phyloP scores from a whole-genome alignment of 2,329 filamentous ascomycete species.

The Pyricularia grisea region DNA sequence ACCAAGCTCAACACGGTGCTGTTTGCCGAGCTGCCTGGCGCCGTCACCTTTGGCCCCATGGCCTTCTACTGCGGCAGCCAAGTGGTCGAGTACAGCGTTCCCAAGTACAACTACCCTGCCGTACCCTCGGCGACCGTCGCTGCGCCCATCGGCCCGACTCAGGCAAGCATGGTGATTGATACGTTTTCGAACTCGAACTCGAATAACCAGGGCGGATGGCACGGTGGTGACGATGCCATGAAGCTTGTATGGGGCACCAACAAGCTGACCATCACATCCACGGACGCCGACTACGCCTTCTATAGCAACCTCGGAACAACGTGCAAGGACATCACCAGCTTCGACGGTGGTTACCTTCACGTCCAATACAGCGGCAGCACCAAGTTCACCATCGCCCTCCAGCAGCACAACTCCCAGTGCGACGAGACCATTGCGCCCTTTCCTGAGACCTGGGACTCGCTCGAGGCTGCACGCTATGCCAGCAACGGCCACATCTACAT shows the following conservation, averaged over 20 bases:
- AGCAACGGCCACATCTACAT: conserved; percentile 51
- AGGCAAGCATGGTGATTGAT: conserved; percentile 48
- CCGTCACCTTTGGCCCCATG: conserved; percentile 45
- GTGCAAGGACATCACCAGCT: conserved; percentile 46
- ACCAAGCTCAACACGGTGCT: conserved; percentile 42
- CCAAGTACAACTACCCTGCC: conserved; percentile 22
- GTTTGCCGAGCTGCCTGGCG: conserved; percentile 33
- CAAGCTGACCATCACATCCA: conserved; percentile 45
- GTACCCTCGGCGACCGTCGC: conserved; percentile 29
- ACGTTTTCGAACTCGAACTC: conserved; percentile 40
- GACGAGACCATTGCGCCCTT: conserved; percentile 45
- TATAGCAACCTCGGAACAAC: conserved; percentile 26
- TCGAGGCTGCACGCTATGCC: conserved; percentile 53
- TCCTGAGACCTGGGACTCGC: conserved; percentile 58
- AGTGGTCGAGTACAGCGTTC: conserved; percentile 36
- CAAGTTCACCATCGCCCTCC: conserved; percentile 54
- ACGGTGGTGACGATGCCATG: conserved; percentile 49
- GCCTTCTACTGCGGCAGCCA: conserved; percentile 47
- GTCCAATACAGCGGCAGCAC: conserved; percentile 53
- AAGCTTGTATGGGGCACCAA: conserved; percentile 38
- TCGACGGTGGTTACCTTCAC: conserved; percentile 52
- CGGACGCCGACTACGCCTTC: conserved; percentile 34
- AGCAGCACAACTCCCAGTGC: conserved; percentile 57
- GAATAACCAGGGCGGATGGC: conserved; percentile 56
- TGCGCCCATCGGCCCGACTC: conserved; percentile 31